Evolutionary conservation across 768 basidiomycete species (phyloP), one percentile per base, ranked within the genome.

Genomic region (Cantharellus cinnabarinus): DNA sequence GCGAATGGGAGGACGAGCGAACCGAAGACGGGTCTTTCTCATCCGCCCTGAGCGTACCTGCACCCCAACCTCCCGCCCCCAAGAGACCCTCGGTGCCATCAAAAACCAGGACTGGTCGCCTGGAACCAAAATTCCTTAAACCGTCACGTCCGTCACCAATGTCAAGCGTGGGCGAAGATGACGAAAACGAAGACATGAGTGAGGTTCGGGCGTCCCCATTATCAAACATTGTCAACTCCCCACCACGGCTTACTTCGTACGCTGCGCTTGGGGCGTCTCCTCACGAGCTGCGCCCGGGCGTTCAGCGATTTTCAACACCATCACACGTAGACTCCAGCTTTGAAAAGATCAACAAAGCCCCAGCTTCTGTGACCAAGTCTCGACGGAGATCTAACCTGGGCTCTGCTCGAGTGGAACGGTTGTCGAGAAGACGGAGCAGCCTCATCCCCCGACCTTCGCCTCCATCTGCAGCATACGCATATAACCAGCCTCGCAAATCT

Each of bases 1-100:
- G 40, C 3, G 87, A 90, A 59, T 89, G 88, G 87, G 87, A 89
- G 69, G 86, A 89, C 66, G 86, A 89, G 66, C 84, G 78, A 71
- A 85, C 83, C 0, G 86, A 90, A 4, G 85, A 86, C 56, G 85
- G 82, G 66, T 66, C 84, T 64, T 78, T 81, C 61, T 80, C 75
- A 66, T 75, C 79, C 66, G 62, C 72, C 20, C 20, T 29, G 20
- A 29, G 20, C 20, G 20, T 29, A 29, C 38, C 20, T 10, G 37
- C n/a, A 14, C 7, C 63, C 41, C 58, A 54, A 29, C 20, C 10
- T 29, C 54, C 5, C 10, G 55, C 50, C 7, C 58, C 51, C 2
- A 50, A 34, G 77, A 73, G 64, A 75, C 80, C 57, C 70, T 81
- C 44, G 52, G 52, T 29, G 44, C 44, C 35, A 10, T 54, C 52